These are phyloP conservation scores for Cyclostephanos tholiformis DNA, from an alignment of 108 stramenopile species.

Conservation along the genomic window DNA sequence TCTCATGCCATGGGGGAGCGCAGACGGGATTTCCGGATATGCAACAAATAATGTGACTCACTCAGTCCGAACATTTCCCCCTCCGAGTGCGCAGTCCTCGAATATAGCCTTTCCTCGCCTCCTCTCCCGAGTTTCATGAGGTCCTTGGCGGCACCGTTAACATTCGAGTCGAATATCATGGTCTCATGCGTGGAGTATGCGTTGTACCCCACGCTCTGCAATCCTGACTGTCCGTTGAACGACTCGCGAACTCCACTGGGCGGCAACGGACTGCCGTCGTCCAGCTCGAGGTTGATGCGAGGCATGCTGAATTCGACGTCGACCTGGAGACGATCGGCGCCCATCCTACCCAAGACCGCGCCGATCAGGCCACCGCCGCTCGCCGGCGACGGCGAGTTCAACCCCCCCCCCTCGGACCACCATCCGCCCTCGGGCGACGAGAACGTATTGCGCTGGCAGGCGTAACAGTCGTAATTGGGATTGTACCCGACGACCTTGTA, in stretches of 20 bases:
- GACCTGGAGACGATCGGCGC: slow-evolving; percentile 65
- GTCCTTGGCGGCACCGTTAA: slow-evolving; percentile 10
- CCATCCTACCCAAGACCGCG: slow-evolving; percentile 22
- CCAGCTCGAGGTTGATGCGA: slow-evolving; percentile 54
- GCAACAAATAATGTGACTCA: slow-evolving; percentile 49
- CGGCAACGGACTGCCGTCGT: slow-evolving; percentile 83
- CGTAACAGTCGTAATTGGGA: slow-evolving; percentile 97
- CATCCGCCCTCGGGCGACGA: slow-evolving; percentile 51
- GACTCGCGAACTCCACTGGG: slow-evolving; percentile 70
- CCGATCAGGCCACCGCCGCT: slow-evolving; percentile 50
- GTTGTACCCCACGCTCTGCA: slow-evolving; percentile 77
- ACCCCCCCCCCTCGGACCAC: slow-evolving; percentile 17
- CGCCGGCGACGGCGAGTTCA: slow-evolving; percentile 13
- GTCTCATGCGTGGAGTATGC: slow-evolving; percentile 83
- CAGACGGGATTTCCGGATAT: neutral
- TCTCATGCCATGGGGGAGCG: neutral
- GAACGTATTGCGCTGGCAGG: slow-evolving; percentile 96
- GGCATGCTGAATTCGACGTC: slow-evolving; percentile 95
- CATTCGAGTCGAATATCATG: slow-evolving; percentile 86
- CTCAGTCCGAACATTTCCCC: slow-evolving; percentile 94
- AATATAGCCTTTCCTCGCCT: slow-evolving; percentile 68
- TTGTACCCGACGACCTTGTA: slow-evolving; percentile 97
- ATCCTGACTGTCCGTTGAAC: slow-evolving; percentile 43
- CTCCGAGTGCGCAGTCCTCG: slow-evolving; percentile 88
- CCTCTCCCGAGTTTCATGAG: slow-evolving; percentile 54